These are phyloP conservation scores for Actinomortierella wolfii DNA, from an alignment of 371 early-diverging fungal species.

Conservation along the genomic window DNA sequence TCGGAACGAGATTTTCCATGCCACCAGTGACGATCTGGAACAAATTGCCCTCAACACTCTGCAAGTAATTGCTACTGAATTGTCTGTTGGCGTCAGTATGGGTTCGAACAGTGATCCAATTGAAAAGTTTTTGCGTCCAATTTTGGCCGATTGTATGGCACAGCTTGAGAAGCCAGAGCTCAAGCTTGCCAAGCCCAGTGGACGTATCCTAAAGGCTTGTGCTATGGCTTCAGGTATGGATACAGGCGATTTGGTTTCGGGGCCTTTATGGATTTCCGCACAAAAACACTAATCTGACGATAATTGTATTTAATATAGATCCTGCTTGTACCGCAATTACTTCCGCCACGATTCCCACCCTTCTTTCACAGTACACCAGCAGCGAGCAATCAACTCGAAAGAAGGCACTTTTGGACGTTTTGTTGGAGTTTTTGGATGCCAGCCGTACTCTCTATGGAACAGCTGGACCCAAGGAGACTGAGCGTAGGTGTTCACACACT, in stretches of 20 bases:
- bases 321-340: conserved; percentile 67
- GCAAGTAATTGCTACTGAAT: conserved; percentile 60
- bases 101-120: conserved; percentile 57
- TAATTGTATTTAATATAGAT: conserved; percentile 42
- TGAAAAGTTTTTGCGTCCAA: conserved; percentile 65
- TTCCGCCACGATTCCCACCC: conserved; percentile 54
- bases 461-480: conserved; percentile 46
- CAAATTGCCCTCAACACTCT: conserved; percentile 62
- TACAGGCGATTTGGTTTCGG: not conserved
- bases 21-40: conserved; percentile 69
- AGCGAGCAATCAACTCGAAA: conserved; percentile 61
- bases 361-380: conserved; percentile 59
- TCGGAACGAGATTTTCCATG: conserved; percentile 73
- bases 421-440: conserved; percentile 71
- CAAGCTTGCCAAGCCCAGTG: conserved; percentile 72
- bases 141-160: conserved; percentile 68
- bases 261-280: not conserved
- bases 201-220: conserved; percentile 67
- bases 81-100: conserved; percentile 54
- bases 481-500: conserved; percentile 49
- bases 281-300: not conserved
- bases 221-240: conserved; percentile 67
- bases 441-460: conserved; percentile 63
- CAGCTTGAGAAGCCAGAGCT: conserved; percentile 74
- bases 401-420: conserved; percentile 69